Evolutionary conservation across 2,329 filamentous ascomycete genomes (phyloP).

Genomic region (Alternaria postmessia): DNA sequence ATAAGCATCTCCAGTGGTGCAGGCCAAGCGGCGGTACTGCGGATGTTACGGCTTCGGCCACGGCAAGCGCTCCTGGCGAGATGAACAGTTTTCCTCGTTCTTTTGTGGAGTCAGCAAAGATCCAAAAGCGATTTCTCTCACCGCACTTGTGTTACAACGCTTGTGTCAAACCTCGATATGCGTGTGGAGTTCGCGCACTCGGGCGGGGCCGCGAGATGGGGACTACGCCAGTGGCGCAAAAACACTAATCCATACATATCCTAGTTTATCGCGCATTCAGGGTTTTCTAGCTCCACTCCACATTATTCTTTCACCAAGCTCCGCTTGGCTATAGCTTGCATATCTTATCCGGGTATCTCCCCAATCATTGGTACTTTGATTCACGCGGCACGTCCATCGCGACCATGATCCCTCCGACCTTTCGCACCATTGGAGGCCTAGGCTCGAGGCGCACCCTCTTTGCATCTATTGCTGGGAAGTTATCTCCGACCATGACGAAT

Average conservation of each 20-base stretch:
- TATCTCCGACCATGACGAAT: conserved; percentile 21
- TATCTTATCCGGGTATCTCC: conserved; percentile 2
- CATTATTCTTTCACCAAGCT: conserved; percentile 9
- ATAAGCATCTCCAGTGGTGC: no score
- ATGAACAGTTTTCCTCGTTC: not conserved
- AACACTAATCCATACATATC: not conserved
- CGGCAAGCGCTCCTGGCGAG: not conserved
- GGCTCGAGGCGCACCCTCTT: not conserved
- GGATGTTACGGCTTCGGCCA: not conserved
- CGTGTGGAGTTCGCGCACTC: not conserved
- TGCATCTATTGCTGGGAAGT: conserved; percentile 4
- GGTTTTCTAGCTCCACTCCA: conserved; percentile 14
- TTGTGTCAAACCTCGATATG: not conserved
- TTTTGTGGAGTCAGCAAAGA: not conserved
- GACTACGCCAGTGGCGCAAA: not conserved
- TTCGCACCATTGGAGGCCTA: conserved; percentile 8
- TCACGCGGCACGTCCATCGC: not conserved
- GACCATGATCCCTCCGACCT: conserved; percentile 6
- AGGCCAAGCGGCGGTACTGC: not conserved
- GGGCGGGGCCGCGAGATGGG: not conserved
- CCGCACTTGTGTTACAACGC: not conserved
- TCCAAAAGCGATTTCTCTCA: not conserved
- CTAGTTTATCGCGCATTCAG: conserved; percentile 6
- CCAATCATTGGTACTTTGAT: conserved; percentile 1
- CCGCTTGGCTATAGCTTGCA: conserved; percentile 17